A percentile compares a stretch with the other conserved stretches of the same genome.
phyloP scores from a whole-genome alignment of 192 early-diverging fungal species.

The Podila epigama region DNA sequence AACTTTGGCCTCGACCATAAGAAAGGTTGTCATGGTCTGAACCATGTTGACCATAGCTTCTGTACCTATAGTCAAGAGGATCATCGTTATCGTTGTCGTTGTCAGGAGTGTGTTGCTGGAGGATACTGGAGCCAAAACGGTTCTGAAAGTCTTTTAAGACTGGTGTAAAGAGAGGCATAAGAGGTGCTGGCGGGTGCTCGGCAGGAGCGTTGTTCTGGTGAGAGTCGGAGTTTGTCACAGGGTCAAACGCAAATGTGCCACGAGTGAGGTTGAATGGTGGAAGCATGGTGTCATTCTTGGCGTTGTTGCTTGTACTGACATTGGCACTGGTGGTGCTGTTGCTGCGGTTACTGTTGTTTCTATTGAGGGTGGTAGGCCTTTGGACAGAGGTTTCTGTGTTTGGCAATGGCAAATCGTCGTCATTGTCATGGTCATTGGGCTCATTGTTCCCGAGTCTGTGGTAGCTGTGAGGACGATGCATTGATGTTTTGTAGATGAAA shows the following conservation, averaged over 20 bases:
- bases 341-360: too few species aligned
- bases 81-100: background rate
- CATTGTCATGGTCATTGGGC: background rate
- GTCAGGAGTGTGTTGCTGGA: conserved; percentile 2
- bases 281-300: background rate
- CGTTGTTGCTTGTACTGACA: too few species aligned
- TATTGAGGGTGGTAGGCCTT: too few species aligned
- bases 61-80: background rate
- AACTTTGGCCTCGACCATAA: too few species aligned
- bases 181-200: conserved; percentile 14
- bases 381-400: too few species aligned
- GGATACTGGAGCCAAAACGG: conserved; percentile 25
- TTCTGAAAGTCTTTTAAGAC: conserved; percentile 43
- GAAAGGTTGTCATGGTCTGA: too few species aligned
- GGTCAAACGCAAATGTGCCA: background rate
- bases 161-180: conserved; percentile 47
- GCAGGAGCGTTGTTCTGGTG: background rate
- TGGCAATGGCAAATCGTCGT: too few species aligned
- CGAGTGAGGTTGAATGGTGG: background rate
- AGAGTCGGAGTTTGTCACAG: background rate
- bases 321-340: too few species aligned
- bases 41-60: background rate
- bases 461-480: background rate
- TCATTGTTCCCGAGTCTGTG: background rate
- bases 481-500: background rate